Base-by-base conservation (phyloP, 305 asterid genomes). In the Andrographis paniculata region DNA sequence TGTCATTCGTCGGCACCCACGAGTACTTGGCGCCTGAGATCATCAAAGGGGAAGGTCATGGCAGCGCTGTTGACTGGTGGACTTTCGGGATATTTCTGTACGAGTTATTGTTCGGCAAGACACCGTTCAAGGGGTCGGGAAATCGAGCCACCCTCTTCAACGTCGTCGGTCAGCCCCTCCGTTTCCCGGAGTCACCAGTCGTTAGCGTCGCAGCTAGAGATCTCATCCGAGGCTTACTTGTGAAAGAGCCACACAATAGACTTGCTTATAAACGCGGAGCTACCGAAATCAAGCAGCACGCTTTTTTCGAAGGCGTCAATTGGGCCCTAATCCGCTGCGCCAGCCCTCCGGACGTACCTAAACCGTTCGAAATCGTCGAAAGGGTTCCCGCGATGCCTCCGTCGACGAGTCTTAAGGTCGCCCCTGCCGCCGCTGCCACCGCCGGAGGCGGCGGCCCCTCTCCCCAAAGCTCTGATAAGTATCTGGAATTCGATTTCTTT, bases 41-140 rank as follows among this genome's bases (percentile, higher is more conserved):
- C n/a, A n/a, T n/a, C n/a, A n/a, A n/a, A n/a, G n/a, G n/a, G 1
- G 97, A 89, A 57, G 98, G 98, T 39, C 98, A 89, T 1, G 98
- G 98, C 17, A 89, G 96, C 37, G 86, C 98, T 0, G 98, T 89
- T 20, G 98, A 89, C 63, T 89, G 98, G 98, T 89, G 98, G 98
- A 89, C 95, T 2, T 76, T 71, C 3, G 96, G 98, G 40, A 89
- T 89, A 48, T 89, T 89, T 45, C 61, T 85, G 7, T 89, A 82
- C 15, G 98, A 89, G 67, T 31, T 89, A 16, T 42, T 91, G 66
- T 86, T 82, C 7, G 98, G 98, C 1, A 91, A 83, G 71, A 86
- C 98, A 0, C 96, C 98, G 0, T 91, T 91, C 48, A 91, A 91
- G 54, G 98, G 98, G 13, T 82, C 93, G 0, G 98, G 96, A 4